Evolutionary conservation across 2,329 filamentous ascomycete genomes (phyloP), one percentile per base, ranked within the genome.

Genomic region (Fusarium solani-melongenae): DNA sequence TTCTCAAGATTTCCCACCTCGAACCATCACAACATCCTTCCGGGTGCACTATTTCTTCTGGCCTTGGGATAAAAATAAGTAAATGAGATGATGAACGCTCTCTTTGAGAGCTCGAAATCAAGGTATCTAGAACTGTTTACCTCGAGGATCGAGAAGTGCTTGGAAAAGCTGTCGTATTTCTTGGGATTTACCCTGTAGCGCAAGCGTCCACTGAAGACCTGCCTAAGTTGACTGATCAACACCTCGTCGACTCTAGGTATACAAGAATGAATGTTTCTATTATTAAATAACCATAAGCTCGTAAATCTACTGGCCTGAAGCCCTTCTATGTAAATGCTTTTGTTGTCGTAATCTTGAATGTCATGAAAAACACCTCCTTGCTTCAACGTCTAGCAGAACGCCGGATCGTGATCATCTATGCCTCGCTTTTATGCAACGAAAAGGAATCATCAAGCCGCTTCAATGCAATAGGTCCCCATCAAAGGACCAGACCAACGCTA

Each of bases 221-320:
- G 14, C 24, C 22, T 20, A 44, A 8, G n/a, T 44, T 22, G 20
- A 38, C 7, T 17, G 7, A 38, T 38, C 7, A 38, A 17, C 1
- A 44, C 20, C 22, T 4, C 3, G 15, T 24, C 14, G 20, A 9
- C 15, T 24, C 3, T 1, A 24, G 14, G 39, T 22, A 22, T 14
- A 3, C 3, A 46, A 46, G 14, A 46, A 46, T 27, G 5, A 15
- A 8, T 46, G 17, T 46, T 27, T 27, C 22, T 46, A 46, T 46
- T 46, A 46, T 46, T 46, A 46, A 46, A 46, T 46, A 46, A 46
- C 27, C 44, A 46, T 46, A 46, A 46, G 22, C 5, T 46, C 44
- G 5, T 46, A 46, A 24, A 15, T 46, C 44, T 46, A 46, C 14
- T 27, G 2, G 44, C 2, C 22, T 4, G 9, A 27, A 17, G 14